Evolutionary conservation across 2,329 filamentous ascomycete species (phyloP).

Genomic region (Paecilomyces sp.): DNA sequence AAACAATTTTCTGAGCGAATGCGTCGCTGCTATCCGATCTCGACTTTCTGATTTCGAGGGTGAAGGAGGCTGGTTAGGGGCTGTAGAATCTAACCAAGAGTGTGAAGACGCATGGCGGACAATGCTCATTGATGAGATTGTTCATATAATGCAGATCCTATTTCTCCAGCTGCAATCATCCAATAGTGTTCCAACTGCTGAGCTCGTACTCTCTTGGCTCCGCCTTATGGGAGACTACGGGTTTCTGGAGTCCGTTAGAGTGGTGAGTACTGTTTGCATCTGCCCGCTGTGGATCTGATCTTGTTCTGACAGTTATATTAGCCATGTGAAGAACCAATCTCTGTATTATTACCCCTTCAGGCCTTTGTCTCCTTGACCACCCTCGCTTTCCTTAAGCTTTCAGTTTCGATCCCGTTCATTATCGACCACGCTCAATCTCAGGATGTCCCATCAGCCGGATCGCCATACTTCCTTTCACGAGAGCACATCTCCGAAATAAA

Average conservation of each 20-base stretch:
- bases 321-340: slow-evolving; percentile 32
- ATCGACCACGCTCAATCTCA: slow-evolving; percentile 16
- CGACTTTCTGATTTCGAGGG: slow-evolving; percentile 26
- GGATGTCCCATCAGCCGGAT: slow-evolving; percentile 22
- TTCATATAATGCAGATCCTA: slow-evolving; percentile 66
- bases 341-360: slow-evolving; percentile 52
- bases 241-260: slow-evolving; percentile 61
- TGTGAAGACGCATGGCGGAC: slow-evolving; percentile 57
- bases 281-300: slow-evolving; percentile 1
- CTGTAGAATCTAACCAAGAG: slow-evolving; percentile 46
- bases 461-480: slow-evolving; percentile 62
- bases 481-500: slow-evolving; percentile 67
- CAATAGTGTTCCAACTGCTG: slow-evolving; percentile 49
- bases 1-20: slow-evolving; percentile 22
- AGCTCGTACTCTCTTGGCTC: slow-evolving; percentile 65
- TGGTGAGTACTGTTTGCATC: slow-evolving; percentile 37
- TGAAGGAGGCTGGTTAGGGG: slow-evolving; percentile 39
- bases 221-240: slow-evolving; percentile 58
- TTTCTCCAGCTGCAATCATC: slow-evolving; percentile 62
- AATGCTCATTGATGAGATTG: slow-evolving; percentile 60
- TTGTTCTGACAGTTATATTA: slow-evolving; percentile 17
- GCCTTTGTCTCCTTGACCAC: slow-evolving; percentile 64
- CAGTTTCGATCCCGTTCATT: slow-evolving; percentile 52
- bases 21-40: slow-evolving; percentile 25
- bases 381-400: slow-evolving; percentile 63